phyloP scores from a whole-genome alignment of 106 monocot genomes.

The Chionographis japonica region DNA sequence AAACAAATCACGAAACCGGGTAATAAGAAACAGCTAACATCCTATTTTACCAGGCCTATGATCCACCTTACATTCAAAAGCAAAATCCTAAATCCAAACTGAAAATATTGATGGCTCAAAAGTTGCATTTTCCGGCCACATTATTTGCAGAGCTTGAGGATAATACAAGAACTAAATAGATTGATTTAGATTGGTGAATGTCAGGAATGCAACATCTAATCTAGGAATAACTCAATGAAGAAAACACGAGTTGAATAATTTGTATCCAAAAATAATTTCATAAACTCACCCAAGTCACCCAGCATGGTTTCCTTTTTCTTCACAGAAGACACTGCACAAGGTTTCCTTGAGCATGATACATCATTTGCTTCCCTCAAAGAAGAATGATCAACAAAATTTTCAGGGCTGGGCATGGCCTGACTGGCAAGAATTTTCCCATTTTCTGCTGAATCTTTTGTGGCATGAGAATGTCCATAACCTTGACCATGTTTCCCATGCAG shows the following conservation, averaged over 20 bases:
- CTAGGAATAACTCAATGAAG: not conserved
- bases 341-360: not conserved
- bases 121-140: too few relatives aligned
- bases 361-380: conserved; percentile 7
- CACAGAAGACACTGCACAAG: conserved; percentile 3
- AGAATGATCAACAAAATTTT: conserved; percentile 10
- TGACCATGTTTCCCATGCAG: conserved; percentile 31
- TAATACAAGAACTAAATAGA: too few relatives aligned
- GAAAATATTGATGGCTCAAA: too few relatives aligned
- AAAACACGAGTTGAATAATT: not conserved
- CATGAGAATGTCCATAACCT: not conserved
- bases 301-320: conserved; percentile 9
- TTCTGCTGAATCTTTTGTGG: conserved; percentile 9
- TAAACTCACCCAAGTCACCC: conserved; percentile 48
- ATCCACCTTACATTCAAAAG: too few relatives aligned
- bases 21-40: too few relatives aligned
- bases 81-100: too few relatives aligned
- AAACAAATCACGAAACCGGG: too few relatives aligned
- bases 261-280: not conserved
- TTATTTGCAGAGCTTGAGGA: too few relatives aligned
- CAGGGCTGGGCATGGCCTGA: conserved; percentile 6
- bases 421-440: conserved; percentile 6
- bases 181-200: too few relatives aligned
- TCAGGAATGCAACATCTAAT: too few relatives aligned
- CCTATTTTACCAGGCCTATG: too few relatives aligned